Base-by-base conservation (phyloP, 2,329 filamentous ascomycete species). In the Colletotrichum somersetense region DNA sequence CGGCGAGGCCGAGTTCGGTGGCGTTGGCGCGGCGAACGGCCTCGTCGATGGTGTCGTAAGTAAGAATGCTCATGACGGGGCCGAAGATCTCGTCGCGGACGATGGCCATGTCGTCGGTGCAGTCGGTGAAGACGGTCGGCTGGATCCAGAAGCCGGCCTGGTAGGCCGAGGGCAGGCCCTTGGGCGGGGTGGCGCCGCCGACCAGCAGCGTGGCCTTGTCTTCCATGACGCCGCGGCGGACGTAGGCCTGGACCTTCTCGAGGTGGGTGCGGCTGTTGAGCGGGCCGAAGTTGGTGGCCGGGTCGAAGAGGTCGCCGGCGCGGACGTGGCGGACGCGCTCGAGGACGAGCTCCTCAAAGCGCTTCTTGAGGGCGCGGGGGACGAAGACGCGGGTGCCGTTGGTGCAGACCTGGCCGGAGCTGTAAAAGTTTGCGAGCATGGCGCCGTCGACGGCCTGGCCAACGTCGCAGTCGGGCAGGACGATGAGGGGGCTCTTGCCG, bases 341-440 rank as follows among this genome's bases (percentile, higher is more conserved):
- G 1, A 95, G 78, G 1, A 97, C 83, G 0, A 84, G 83, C 76
- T 87, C 85, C 80, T 97, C 93, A 75, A 97, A 95, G 0, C 84
- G 85, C 18, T 83, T 69, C 79, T 95, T 91, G 80, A 94, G 86
- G 48, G 82, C 79, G 44, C 86, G 83, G 0, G 92, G 94, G 3
- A 97, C 88, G 79, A 97, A 97, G 44, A 97, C 94, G 14, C 95
- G 88, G 1, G 95, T 97, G 62, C 95, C 95, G 80, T 97, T 97
- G 62, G 95, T 97, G 87, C 95, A 97, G 62, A 97, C 94, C 82
- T 97, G 95, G 40, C 95, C 95, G 0, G 93, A 93, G 75, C 92
- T 95, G 86, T 93, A 97, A 84, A 97, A 97, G 82, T 97, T 97
- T 77, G 94, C 95, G 86, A 97, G 94, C 92, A 97, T 95, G 74